Base-by-base conservation (phyloP, 1,284 basidiomycete genomes). In the Moesziomyces antarcticus region DNA sequence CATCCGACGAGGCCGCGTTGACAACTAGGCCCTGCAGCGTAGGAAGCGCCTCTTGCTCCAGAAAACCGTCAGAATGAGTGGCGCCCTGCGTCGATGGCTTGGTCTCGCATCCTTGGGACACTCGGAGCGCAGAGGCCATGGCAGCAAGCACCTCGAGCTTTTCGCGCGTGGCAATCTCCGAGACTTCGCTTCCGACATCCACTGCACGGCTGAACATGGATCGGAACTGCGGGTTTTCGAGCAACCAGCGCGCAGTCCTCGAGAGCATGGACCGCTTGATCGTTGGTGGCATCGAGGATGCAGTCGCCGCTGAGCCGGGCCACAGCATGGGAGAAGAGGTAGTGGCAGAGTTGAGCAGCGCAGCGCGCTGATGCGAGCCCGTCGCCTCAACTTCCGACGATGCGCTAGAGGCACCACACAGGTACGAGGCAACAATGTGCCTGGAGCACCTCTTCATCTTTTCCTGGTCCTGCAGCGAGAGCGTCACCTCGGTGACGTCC, bases 91-190 rank as follows among this genome's bases (percentile, higher is more conserved):
- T 18, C 45, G 44, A 5, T 16, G 33, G 16, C 24, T 43, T 18
- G 18, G 20, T 8, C 25, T 14, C 21, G 8, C 13, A 10, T 14
- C 35, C 20, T 18, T 14, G 10, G 22, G 49, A 14, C 10, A 63
- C 24, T 41, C 52, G 44, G 33, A 69, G 68, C 11, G 48, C 62
- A n/a, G 59, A 56, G 22, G 55, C 55, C 58, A 67, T 57, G 6
- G 63, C 50, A 45, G 56, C 56, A 14, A 73, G 56, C 35, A 73
- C 60, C 56, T 73, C 64, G 24, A 73, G 40, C 54, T 63, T 72
- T 24, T 72, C 69, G 46, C 59, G 42, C 9, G 58, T 35, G 13
- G 56, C 56, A 7, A 60, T 27, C 5, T 57, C 47, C 11, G 49
- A 21, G 9, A 25, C 10, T 6, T 27, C 21, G 21, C 20, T 21